Conservation (phyloP, 164 flowering plant genomes). For the Macadamia tetraphylla region DNA sequence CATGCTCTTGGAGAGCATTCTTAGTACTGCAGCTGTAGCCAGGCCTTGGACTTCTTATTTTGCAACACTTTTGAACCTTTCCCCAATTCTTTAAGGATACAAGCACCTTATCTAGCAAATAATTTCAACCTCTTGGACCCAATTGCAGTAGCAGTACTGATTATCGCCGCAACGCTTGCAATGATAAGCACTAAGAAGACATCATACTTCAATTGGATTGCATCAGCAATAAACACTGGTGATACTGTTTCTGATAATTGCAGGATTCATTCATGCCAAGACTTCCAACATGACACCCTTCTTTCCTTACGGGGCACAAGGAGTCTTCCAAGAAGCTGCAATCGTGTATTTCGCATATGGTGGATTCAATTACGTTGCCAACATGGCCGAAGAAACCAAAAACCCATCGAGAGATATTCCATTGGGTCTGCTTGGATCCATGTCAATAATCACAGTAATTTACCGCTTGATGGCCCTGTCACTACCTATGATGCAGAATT, state of each 20-base stretch:
- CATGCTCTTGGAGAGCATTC: conserved; percentile 49
- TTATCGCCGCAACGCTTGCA: conserved; percentile 33
- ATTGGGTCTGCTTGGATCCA: conserved; percentile 55
- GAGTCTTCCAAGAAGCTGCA: conserved; percentile 56
- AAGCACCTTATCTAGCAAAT: conserved; percentile 23
- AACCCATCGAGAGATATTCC: conserved; percentile 66
- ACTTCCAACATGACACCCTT: conserved; percentile 42
- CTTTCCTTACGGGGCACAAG: conserved; percentile 37
- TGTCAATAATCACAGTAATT: conserved; percentile 47
- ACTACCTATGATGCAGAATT: conserved; percentile 52
- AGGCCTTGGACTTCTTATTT: conserved; percentile 75
- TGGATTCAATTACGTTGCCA: conserved; percentile 55
- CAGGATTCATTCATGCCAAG: conserved; percentile 45
- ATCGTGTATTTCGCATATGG: conserved; percentile 57
- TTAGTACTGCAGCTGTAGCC: conserved; percentile 63
- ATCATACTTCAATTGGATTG: conserved; percentile 52
- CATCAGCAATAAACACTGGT: conserved; percentile 40
- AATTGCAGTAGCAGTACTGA: conserved; percentile 42
- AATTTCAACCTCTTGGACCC: conserved; percentile 56
- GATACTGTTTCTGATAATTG: conserved; percentile 52
- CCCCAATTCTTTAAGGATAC: conserved; percentile 37
- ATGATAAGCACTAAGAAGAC: conserved; percentile 43
- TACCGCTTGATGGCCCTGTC: conserved; percentile 55
- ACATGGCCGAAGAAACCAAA: conserved; percentile 67
- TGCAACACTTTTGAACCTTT: conserved; percentile 40